Percentiles rank a stretch among this genome's conserved stretches.
Conservation (phyloP, 2,329 filamentous ascomycete genomes). For the Trichophyton schoenleinii region DNA sequence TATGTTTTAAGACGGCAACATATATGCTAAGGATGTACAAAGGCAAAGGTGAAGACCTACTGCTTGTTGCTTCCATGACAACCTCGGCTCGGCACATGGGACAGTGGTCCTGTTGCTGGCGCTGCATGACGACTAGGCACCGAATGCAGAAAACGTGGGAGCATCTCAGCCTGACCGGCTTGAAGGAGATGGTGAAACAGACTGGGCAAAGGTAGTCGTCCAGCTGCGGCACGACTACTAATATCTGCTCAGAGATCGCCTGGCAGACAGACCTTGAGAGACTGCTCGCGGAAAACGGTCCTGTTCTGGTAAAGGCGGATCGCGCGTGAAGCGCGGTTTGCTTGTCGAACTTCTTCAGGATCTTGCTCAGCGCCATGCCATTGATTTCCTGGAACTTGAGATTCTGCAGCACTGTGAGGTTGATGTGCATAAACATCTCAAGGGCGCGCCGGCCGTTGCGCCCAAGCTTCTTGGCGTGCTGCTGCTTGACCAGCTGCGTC, state of each 20-base stretch:
- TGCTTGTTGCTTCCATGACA: constrained; percentile 56
- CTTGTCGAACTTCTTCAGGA: constrained; percentile 87
- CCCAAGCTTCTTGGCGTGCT: constrained; percentile 46
- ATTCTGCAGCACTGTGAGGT: constrained; percentile 62
- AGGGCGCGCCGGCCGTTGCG: constrained; percentile 52
- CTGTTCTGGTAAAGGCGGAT: constrained; percentile 46
- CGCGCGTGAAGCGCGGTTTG: constrained; percentile 61
- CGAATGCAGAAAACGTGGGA: constrained; percentile 71
- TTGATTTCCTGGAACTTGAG: constrained; percentile 80
- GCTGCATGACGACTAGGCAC: constrained; percentile 69
- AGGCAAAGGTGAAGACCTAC: constrained; percentile 29
- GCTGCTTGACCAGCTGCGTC: constrained; percentile 39
- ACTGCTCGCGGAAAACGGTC: constrained; percentile 50
- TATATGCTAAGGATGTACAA: not conserved
- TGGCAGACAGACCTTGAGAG: constrained; percentile 66
- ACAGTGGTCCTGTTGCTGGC: constrained; percentile 54
- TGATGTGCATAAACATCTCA: constrained; percentile 57
- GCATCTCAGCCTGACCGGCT: constrained; percentile 65
- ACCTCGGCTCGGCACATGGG: constrained; percentile 64
- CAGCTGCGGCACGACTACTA: constrained; percentile 65
- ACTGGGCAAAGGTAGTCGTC: constrained; percentile 75
- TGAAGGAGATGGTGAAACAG: constrained; percentile 66
- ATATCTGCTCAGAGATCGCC: constrained; percentile 58
- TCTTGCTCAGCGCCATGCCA: constrained; percentile 62
- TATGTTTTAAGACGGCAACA: not conserved